Percentiles rank a stretch among this genome's conserved stretches.
phyloP scores from a whole-genome alignment of 2,329 filamentous ascomycete species.

The Calonectria pteridis region DNA sequence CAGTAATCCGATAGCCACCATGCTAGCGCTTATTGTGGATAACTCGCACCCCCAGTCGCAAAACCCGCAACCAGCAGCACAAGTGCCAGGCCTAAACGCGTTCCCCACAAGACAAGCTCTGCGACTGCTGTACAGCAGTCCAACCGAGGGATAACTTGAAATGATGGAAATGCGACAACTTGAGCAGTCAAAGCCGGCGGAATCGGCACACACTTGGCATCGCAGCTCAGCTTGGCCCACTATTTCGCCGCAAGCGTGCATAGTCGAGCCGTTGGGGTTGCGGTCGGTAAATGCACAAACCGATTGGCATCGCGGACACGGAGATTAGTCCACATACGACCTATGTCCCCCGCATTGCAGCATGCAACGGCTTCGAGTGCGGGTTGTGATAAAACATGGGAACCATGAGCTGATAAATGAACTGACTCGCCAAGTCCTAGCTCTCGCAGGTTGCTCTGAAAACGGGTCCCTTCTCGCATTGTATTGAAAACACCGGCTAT shows the following conservation, averaged over 20 bases:
- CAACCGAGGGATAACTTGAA: background rate
- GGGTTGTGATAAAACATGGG: no score
- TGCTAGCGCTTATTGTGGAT: background rate
- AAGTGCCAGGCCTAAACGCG: background rate
- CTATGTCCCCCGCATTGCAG: background rate
- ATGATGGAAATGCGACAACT: background rate
- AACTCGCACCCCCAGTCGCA: background rate
- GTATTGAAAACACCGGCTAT: background rate
- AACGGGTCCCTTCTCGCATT: no score
- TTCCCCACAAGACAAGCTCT: background rate
- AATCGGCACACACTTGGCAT: background rate
- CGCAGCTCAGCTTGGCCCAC: background rate
- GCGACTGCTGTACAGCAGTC: background rate
- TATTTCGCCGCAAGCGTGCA: background rate
- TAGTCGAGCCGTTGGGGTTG: background rate
- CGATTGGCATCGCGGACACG: background rate
- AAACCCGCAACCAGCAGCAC: background rate
- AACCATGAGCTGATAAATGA: background rate
- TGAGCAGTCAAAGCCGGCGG: background rate
- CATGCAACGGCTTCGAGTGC: background rate
- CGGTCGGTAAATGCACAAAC: background rate
- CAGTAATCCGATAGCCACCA: background rate
- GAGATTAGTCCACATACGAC: background rate
- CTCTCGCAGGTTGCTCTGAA: no score
- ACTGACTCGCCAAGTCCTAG: background rate